Conservation (phyloP, 2,329 filamentous ascomycete species). For the Aspergillus udagawae region DNA sequence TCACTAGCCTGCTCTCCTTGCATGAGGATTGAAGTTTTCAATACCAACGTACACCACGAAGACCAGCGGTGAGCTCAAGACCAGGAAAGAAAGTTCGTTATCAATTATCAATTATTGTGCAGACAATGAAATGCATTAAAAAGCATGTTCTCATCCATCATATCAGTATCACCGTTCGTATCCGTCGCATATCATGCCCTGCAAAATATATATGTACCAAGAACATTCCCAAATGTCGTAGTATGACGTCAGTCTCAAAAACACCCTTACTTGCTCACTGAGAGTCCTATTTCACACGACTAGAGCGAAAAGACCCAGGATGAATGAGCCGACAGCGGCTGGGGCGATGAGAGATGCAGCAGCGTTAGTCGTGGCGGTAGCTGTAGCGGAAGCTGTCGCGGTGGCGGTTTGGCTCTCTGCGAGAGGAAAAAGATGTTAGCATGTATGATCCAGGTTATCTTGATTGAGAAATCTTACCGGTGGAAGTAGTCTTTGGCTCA, state of each 20-base stretch:
- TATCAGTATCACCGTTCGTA: not conserved
- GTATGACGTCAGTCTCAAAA: not conserved
- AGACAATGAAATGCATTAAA: not conserved
- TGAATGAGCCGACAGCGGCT: slow-evolving; percentile 24
- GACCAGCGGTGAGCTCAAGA: not conserved
- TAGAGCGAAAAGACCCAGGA: slow-evolving; percentile 25
- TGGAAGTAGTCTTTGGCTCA: slow-evolving; percentile 19
- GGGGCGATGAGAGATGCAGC: slow-evolving; percentile 23
- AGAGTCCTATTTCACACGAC: slow-evolving; percentile 14
- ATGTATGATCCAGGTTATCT: slow-evolving; percentile 4
- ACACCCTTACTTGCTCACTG: not conserved
- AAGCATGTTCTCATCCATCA: not conserved
- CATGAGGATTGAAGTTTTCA: not conserved
- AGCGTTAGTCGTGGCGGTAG: slow-evolving; percentile 23
- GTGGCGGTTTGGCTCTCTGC: slow-evolving; percentile 3
- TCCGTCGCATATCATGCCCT: not conserved
- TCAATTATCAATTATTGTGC: not conserved
- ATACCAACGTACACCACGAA: not conserved
- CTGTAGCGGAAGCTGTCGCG: slow-evolving; percentile 7
- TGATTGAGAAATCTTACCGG: slow-evolving; percentile 9
- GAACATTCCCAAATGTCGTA: not conserved
- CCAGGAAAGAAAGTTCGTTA: not conserved
- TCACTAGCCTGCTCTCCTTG: not conserved
- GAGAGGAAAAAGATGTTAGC: slow-evolving; percentile 9
- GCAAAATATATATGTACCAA: not conserved